Evolutionary conservation across 768 basidiomycete species (phyloP).

Genomic region (Rhizopogon salebrosus): DNA sequence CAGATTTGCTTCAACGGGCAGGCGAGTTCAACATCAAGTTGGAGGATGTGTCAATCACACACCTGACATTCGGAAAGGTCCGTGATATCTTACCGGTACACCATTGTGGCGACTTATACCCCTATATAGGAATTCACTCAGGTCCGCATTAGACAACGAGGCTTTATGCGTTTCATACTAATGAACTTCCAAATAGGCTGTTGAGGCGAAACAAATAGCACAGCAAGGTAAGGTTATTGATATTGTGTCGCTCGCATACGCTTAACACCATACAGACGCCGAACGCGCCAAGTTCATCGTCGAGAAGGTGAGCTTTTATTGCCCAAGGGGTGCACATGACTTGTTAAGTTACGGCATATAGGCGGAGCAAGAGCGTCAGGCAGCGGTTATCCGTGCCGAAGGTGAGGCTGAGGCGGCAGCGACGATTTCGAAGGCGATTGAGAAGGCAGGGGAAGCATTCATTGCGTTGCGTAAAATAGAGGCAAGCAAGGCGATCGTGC

Average conservation of each 20-base stretch:
- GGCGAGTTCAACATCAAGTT: slow-evolving; percentile 93
- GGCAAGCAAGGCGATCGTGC: slow-evolving; percentile 94
- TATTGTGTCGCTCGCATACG: not conserved
- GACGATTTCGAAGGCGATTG: slow-evolving; percentile 86
- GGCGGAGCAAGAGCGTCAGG: slow-evolving; percentile 99
- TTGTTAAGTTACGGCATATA: slow-evolving; percentile 29
- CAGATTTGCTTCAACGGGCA: slow-evolving; percentile 88
- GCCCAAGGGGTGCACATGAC: not conserved
- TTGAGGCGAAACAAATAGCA: slow-evolving; percentile 99
- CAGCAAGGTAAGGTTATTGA: slow-evolving; percentile 73
- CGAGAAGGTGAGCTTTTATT: slow-evolving; percentile 67
- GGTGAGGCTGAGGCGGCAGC: slow-evolving; percentile 97
- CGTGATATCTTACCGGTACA: slow-evolving; percentile 9
- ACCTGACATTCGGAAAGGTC: slow-evolving; percentile 84
- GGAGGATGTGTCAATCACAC: slow-evolving; percentile 97
- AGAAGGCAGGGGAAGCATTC: slow-evolving; percentile 94
- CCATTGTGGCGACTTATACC: slow-evolving; percentile 1
- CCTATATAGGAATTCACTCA: slow-evolving; percentile 78
- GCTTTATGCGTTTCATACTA: not conserved
- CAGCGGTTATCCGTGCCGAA: slow-evolving; percentile 95
- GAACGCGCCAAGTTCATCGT: slow-evolving; percentile 99
- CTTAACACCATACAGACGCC: slow-evolving; percentile 58
- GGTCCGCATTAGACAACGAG: slow-evolving; percentile 21
- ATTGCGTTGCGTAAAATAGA: slow-evolving; percentile 94
- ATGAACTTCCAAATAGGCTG: slow-evolving; percentile 52